Evolutionary conservation across 352 stramenopile species (phyloP).

Genomic region (Phytophthora vignae): DNA sequence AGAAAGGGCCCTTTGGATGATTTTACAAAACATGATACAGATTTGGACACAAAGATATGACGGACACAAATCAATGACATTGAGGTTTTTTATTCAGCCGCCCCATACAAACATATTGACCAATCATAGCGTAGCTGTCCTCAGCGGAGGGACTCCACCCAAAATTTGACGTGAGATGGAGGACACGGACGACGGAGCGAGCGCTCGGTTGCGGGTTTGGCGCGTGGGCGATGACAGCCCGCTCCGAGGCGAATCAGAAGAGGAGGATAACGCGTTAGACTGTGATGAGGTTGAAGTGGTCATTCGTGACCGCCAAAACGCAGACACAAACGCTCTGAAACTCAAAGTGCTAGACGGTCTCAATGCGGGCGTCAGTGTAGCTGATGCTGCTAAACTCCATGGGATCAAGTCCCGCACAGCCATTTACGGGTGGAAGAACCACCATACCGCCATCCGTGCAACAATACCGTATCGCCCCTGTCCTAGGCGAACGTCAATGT

Average conservation of each 20-base stretch:
- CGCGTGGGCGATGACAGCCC: not conserved
- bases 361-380: too few species aligned
- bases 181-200: not conserved
- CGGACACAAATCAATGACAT: conserved; percentile 12
- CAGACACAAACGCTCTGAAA: not conserved
- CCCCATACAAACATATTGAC: conserved; percentile 2
- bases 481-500: too few species aligned
- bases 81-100: not conserved
- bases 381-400: too few species aligned
- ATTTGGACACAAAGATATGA: conserved; percentile 13
- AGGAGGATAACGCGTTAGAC: not conserved
- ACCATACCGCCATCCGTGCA: too few species aligned
- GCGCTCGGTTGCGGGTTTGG: not conserved
- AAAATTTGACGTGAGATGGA: conserved; percentile 6
- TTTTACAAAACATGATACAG: not conserved
- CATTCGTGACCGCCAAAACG: not conserved
- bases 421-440: too few species aligned
- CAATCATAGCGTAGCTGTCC: not conserved
- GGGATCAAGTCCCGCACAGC: too few species aligned
- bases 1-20: too few species aligned
- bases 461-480: too few species aligned
- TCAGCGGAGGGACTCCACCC: not conserved
- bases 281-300: not conserved
- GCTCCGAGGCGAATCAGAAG: not conserved
- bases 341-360: not conserved